These are phyloP conservation scores for Grosmannia clavigera DNA, from an alignment of 2,329 filamentous ascomycete species.

Conservation along the genomic window DNA sequence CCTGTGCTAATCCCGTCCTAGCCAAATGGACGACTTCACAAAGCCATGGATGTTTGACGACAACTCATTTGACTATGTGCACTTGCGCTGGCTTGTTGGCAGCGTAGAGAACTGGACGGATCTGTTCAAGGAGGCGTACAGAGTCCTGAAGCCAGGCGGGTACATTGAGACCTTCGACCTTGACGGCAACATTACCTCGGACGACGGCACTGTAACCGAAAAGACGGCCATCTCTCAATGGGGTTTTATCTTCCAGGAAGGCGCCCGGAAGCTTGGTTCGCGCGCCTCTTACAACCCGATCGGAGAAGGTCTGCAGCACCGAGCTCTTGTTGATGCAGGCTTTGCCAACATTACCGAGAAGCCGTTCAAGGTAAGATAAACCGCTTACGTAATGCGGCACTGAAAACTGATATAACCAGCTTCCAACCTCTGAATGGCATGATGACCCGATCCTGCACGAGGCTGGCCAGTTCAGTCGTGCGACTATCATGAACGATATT, in stretches of 20 bases:
- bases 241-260: conserved; percentile 12
- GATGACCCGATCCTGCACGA: no score
- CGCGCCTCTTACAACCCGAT: conserved; percentile 31
- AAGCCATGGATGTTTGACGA: conserved; percentile 31
- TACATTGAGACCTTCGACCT: conserved; percentile 14
- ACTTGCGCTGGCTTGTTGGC: conserved; percentile 41
- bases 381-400: no score
- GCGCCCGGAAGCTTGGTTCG: conserved; percentile 29
- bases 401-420: no score
- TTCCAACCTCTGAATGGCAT: no score
- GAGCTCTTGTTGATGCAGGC: conserved; percentile 39
- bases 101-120: conserved; percentile 37
- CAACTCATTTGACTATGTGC: conserved; percentile 44
- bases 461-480: no score
- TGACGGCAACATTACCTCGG: conserved; percentile 6
- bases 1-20: background rate
- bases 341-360: conserved; percentile 35
- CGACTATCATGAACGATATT: no score
- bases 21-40: conserved; percentile 47
- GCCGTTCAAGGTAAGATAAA: no score
- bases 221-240: conserved; percentile 13
- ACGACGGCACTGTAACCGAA: conserved; percentile 15
- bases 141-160: conserved; percentile 15
- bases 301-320: conserved; percentile 37
- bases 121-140: conserved; percentile 27